Percentiles rank a stretch among this genome's conserved stretches.
phyloP scores from a whole-genome alignment of 2,329 filamentous ascomycete species.

The Purpureocillium takamizusanense region DNA sequence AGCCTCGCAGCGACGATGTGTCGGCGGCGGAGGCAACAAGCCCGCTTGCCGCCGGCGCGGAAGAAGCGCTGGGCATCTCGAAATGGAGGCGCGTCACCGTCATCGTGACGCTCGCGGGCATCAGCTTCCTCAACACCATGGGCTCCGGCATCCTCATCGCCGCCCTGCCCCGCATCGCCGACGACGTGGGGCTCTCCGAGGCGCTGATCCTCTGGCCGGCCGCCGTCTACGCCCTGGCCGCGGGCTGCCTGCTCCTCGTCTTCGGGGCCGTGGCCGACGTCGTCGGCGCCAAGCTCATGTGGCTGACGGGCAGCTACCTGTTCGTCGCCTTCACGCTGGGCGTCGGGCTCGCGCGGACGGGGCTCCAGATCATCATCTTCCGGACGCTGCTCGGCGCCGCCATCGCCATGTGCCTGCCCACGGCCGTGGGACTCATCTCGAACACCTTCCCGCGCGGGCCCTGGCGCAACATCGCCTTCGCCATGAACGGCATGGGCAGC shows the following conservation, averaged over 20 bases:
- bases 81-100: constrained; percentile 12
- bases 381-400: constrained; percentile 23
- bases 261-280: constrained; percentile 27
- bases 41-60: no score
- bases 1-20: no score
- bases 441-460: constrained; percentile 24
- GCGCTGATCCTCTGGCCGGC: constrained; percentile 22
- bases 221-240: constrained; percentile 18
- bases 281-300: constrained; percentile 23
- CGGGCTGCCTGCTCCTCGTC: constrained; percentile 22
- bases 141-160: constrained; percentile 27
- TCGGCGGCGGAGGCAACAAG: no score
- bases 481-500: constrained; percentile 33
- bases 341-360: constrained; percentile 21
- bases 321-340: constrained; percentile 23
- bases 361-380: constrained; percentile 26
- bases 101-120: constrained; percentile 22
- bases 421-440: constrained; percentile 26
- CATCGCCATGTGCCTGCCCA: constrained; percentile 28
- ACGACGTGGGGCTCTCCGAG: constrained; percentile 20
- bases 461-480: constrained; percentile 31
- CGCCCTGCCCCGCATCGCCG: constrained; percentile 25
- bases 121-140: constrained; percentile 26
- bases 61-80: no score
- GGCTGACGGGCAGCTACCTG: constrained; percentile 22